Percentiles rank a stretch among this genome's conserved stretches.
Conservation (phyloP, 2,329 filamentous ascomycete species). For the Botryotinia globosa region DNA sequence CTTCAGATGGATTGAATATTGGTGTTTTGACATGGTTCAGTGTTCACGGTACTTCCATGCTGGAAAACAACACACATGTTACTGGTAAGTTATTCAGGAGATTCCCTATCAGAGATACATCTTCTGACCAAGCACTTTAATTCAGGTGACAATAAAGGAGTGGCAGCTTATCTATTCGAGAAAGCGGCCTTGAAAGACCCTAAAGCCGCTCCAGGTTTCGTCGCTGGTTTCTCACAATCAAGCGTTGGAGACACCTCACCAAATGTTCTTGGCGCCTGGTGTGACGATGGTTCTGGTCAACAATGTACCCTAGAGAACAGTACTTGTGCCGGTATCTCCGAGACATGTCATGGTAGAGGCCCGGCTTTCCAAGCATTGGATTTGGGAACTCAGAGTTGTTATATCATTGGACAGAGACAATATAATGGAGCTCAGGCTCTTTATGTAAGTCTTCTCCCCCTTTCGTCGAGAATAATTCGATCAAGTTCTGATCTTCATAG, state of each 20-base stretch:
- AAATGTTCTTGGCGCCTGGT: constrained; percentile 82
- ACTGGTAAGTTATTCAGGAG: constrained; percentile 51
- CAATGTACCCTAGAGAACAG: constrained; percentile 75
- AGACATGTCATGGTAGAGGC: constrained; percentile 70
- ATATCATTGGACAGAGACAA: constrained; percentile 71
- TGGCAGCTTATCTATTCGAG: constrained; percentile 82
- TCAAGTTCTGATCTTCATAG: constrained; percentile 20
- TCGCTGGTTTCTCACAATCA: constrained; percentile 88
- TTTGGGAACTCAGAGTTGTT: constrained; percentile 69
- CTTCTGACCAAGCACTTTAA: not conserved
- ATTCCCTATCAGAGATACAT: not conserved
- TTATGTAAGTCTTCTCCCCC: constrained; percentile 44
- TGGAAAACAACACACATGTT: constrained; percentile 86
- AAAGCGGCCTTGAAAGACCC: constrained; percentile 56
- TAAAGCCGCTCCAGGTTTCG: constrained; percentile 65
- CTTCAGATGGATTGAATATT: constrained; percentile 69
- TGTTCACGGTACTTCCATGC: constrained; percentile 82
- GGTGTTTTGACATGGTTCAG: constrained; percentile 80
- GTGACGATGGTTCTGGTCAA: constrained; percentile 75
- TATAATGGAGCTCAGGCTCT: constrained; percentile 57
- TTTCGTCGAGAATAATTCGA: not conserved
- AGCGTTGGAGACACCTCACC: constrained; percentile 89
- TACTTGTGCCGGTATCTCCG: constrained; percentile 58
- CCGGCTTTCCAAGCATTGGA: constrained; percentile 66
- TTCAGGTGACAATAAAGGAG: constrained; percentile 75